Evolutionary conservation across 108 stramenopile species (phyloP).

Genomic region (Aurantiochytrium sp.): DNA sequence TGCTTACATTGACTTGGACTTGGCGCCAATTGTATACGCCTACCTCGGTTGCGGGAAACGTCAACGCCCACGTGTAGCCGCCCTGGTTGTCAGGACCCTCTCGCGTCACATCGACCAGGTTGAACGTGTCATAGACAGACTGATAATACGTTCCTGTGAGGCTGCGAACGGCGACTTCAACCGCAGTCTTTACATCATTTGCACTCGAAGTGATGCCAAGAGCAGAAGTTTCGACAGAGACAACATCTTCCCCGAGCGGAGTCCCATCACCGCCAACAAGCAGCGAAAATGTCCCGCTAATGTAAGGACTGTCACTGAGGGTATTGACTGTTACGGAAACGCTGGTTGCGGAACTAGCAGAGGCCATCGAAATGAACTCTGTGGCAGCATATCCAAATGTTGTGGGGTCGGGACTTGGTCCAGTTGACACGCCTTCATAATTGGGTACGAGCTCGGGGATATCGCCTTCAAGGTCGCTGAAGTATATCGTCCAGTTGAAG

Average conservation of each 20-base stretch:
- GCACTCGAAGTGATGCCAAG: not conserved
- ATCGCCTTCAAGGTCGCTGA: not conserved
- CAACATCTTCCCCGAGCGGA: not conserved
- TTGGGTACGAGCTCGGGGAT: not conserved
- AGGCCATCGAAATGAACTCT: not conserved
- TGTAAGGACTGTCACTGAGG: not conserved
- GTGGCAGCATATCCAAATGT: not conserved
- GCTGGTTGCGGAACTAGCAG: not conserved
- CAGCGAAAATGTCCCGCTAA: not conserved
- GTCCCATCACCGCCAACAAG: not conserved
- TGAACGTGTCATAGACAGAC: not conserved
- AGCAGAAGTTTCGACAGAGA: not conserved
- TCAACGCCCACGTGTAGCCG: not conserved
- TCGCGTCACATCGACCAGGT: not conserved
- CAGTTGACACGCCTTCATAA: not conserved
- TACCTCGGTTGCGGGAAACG: not conserved
- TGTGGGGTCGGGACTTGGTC: not conserved
- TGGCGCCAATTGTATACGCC: not conserved
- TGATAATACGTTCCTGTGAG: not conserved
- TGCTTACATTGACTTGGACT: not conserved
- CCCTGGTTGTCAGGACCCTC: not conserved
- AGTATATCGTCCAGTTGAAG: not conserved
- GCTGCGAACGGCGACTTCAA: not conserved
- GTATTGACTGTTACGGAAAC: not conserved
- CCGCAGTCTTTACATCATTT: not conserved